phyloP scores from a whole-genome alignment of 1,139 yeast genomes.

The Debaryomyces nepalensis region DNA sequence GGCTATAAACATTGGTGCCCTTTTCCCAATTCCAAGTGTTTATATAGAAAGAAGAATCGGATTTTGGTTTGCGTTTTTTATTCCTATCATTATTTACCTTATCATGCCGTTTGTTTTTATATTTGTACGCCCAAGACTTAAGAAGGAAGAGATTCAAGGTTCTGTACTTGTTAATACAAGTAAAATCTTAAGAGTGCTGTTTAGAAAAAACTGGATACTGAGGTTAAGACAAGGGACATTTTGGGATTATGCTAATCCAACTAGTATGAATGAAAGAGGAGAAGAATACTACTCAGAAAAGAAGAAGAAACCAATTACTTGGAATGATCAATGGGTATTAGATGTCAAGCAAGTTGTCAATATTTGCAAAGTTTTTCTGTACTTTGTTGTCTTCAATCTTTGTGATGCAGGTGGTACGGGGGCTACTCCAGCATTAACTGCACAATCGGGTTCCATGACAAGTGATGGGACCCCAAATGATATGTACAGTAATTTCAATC shows the following conservation, averaged over 20 bases:
- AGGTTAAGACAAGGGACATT: conserved; percentile 43
- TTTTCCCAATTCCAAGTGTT: conserved; percentile 78
- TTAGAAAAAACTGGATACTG: conserved; percentile 42
- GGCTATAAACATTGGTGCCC: conserved; percentile 80
- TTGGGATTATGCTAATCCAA: conserved; percentile 62
- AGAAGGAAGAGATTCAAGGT: conserved; percentile 47
- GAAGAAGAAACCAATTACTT: conserved; percentile 39
- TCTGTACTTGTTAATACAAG: conserved; percentile 51
- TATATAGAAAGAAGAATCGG: conserved; percentile 72
- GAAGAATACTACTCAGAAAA: conserved; percentile 31
- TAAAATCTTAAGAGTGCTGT: conserved; percentile 46
- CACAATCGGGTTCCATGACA: conserved; percentile 70
- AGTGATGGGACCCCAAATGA: conserved; percentile 74
- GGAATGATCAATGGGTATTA: conserved; percentile 63
- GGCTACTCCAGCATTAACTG: conserved; percentile 54
- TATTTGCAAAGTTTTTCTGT: conserved; percentile 66
- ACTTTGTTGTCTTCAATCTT: conserved; percentile 64
- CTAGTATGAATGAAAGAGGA: conserved; percentile 51
- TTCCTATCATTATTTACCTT: conserved; percentile 57
- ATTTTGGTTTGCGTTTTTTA: conserved; percentile 75
- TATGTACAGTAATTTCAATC: conserved; percentile 69
- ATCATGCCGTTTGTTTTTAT: conserved; percentile 51
- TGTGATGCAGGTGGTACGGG: conserved; percentile 67
- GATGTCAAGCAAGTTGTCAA: conserved; percentile 62
- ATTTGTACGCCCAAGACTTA: conserved; percentile 41